Base-by-base conservation (phyloP, 1,284 basidiomycete genomes). In the Vanrija humicola region DNA sequence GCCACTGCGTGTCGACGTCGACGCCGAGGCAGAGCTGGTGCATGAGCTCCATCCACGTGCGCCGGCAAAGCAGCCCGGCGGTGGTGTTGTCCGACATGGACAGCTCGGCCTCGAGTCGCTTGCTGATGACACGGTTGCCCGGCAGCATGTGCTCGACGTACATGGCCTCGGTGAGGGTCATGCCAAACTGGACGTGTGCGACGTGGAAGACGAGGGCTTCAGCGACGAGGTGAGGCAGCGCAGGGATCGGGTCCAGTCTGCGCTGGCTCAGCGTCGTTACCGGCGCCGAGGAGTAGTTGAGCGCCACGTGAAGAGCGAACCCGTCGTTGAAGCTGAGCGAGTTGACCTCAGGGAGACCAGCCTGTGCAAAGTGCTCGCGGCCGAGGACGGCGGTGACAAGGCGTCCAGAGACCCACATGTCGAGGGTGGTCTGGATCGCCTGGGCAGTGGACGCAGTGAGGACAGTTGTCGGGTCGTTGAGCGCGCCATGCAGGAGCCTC, bases 121-220 rank as follows among this genome's bases (percentile, higher is more conserved):
- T 25, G 16, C 43, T 43, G 18, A 55, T 15, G 1, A 25, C 9
- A 3, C 19, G 48, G 19, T 29, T 43, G 15, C 29, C 29, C 0
- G n/a, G 43, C 8, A 55, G 8, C 19, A 46, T 43, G 39, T 38
- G 39, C 44, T 55, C 54, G 3, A 48, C 44, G 40, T 43, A 29
- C 12, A 50, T 16, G 2, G 54, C 47, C 48, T 55, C 48, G 4
- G 23, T 12, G 9, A 38, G 34, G 43, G 59, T 15, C 47, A 57
- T 50, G 44, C 52, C 23, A 50, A 61, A 52, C 47, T 61, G 59
- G 38, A 57, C 55, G 47, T 54, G 42, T 7, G 44, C 29, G 9
- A 43, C 19, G 21, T 43, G 39, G 28, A 23, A 52, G 26, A 48
- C 16, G 21, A 52, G 25, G 3, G 38, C 46, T 14, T 55, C 45